Base-by-base conservation (phyloP, 1,284 basidiomycete genomes). In the Melampsora americana region DNA sequence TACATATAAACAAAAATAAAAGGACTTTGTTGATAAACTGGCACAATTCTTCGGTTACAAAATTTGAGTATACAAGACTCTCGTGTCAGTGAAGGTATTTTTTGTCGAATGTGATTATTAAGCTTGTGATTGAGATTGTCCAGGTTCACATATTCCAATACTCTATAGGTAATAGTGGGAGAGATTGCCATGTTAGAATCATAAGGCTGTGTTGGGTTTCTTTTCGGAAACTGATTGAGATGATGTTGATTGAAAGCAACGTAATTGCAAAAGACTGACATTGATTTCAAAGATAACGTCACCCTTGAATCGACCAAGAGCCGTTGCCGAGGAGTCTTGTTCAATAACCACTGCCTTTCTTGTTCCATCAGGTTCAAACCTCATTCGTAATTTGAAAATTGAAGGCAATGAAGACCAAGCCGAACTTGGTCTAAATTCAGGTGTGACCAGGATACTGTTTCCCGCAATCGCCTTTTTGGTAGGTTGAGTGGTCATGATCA, bases 351-450 rank as follows among this genome's bases (percentile, higher is more conserved):
- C 50, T 53, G 50, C 50, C 23, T 53, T 53, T 20, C 50, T 18
- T 20, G 50, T 53, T 53, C 50, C 50, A 53, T 53, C 14, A 53
- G 50, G 14, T 53, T 53, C 50, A 23, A 53, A 53, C 5, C 16
- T 20, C 50, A 53, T 53, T 23, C 23, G 50, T 20, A 53, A 18
- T 23, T 23, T 53, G 5, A 53, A 53, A 23, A 62, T 62, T 6
- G 30, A 62, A 16, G 35, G n/a, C 12, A 35, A 69, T 20, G 68
- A 60, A 12, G 68, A 70, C 16, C 20, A 70, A 35, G 46, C 59
- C n/a, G 59, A 70, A 48, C 46, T 62, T 6, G 69, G 18, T 28
- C 44, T 61, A 61, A 70, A 70, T n/a, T 61, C 56, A 14, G 69
- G 69, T 26, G 60, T 30, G n/a, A 46, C 28, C 32, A 70, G 39